Conservation (phyloP, 768 basidiomycete genomes). For the Russula sp. region DNA sequence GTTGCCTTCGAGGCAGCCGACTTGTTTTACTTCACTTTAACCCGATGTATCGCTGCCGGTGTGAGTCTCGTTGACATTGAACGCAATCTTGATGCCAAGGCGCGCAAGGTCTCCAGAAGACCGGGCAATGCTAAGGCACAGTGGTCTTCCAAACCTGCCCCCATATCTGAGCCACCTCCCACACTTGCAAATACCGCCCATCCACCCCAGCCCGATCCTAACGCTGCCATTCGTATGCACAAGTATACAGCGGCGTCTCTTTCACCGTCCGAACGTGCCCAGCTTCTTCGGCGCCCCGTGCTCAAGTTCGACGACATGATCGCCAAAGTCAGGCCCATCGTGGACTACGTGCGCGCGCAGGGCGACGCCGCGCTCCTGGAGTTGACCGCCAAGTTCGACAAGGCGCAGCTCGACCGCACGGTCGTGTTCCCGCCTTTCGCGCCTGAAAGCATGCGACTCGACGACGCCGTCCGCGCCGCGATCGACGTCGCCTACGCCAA, state of each 20-base stretch:
- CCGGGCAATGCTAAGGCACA: conserved; percentile 91
- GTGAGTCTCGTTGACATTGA: conserved; percentile 83
- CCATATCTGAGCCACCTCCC: conserved; percentile 25
- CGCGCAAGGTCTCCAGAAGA: conserved; percentile 78
- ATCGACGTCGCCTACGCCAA: conserved; percentile 91
- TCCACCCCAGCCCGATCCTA: conserved; percentile 28
- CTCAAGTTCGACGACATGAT: conserved; percentile 88
- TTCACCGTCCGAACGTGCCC: conserved; percentile 48
- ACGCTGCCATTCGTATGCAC: conserved; percentile 69
- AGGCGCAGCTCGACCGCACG: conserved; percentile 61
- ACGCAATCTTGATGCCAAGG: conserved; percentile 75
- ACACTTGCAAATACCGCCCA: conserved; percentile 22
- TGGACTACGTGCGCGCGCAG: conserved; percentile 72
- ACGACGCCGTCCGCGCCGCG: conserved; percentile 61
- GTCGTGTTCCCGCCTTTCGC: conserved; percentile 77
- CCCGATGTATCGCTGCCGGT: conserved; percentile 77
- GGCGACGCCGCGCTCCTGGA: conserved; percentile 86
- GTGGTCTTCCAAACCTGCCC: conserved; percentile 36
- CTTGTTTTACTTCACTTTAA: conserved; percentile 85
- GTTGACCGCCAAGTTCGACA: conserved; percentile 92
- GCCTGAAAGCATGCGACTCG: conserved; percentile 54
- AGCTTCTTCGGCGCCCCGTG: conserved; percentile 82
- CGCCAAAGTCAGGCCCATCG: conserved; percentile 88
- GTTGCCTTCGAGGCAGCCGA: conserved; percentile 95
- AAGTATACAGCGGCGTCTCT: conserved; percentile 52